Evolutionary conservation across 768 basidiomycete genomes (phyloP).

Genomic region (Podaxis sp.): DNA sequence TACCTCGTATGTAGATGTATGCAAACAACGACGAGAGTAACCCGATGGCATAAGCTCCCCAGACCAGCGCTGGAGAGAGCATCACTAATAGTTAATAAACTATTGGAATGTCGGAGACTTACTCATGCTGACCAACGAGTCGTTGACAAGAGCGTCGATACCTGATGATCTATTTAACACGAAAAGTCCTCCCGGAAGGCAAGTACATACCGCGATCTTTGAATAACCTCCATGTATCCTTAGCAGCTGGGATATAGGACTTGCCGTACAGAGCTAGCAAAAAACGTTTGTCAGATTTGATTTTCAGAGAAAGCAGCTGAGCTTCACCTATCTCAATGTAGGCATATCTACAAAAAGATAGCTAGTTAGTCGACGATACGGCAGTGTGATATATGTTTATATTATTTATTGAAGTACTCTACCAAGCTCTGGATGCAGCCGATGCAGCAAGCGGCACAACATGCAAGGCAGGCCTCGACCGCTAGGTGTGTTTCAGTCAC

Average conservation of each 20-base stretch:
- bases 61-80: constrained; percentile 54
- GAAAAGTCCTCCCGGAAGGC: constrained; percentile 17
- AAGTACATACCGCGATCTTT: constrained; percentile 59
- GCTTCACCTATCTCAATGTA: constrained; percentile 77
- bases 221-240: constrained; percentile 80
- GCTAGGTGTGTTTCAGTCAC: constrained; percentile 37
- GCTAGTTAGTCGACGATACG: neutral
- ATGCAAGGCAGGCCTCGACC: constrained; percentile 70
- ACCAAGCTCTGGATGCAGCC: constrained; percentile 69
- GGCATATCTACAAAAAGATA: constrained; percentile 50
- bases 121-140: constrained; percentile 80
- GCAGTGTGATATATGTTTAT: neutral
- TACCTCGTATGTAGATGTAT: constrained; percentile 74
- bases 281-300: neutral
- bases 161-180: constrained; percentile 27
- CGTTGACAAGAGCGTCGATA: constrained; percentile 81
- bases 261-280: constrained; percentile 77
- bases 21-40: constrained; percentile 72
- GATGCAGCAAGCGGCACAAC: constrained; percentile 78
- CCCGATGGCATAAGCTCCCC: constrained; percentile 82
- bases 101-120: constrained; percentile 24
- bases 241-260: constrained; percentile 75
- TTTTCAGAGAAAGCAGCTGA: neutral
- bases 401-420: constrained; percentile 76
- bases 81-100: neutral